Percentiles rank a stretch among this genome's conserved stretches.
Conservation (phyloP, 345 rosid genomes). For the Euphorbia pulcherrima region DNA sequence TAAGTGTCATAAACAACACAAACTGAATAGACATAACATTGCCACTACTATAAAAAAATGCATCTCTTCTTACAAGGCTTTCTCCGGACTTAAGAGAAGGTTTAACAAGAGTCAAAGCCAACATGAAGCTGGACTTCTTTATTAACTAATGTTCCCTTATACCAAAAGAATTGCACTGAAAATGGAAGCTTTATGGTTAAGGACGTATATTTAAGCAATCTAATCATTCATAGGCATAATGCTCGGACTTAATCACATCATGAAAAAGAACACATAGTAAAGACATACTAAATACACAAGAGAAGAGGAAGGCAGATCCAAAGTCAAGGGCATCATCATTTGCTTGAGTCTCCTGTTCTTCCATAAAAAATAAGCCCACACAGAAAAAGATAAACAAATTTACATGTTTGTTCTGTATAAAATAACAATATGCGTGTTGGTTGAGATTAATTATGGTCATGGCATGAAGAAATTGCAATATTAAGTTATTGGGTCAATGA, state of each 20-base stretch:
- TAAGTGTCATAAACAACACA: too few relatives aligned
- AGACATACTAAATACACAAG: conserved; percentile 60
- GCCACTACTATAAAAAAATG: not conserved
- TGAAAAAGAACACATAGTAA: not conserved
- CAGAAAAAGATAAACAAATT: conserved; percentile 1
- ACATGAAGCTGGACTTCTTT: not conserved
- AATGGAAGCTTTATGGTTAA: not conserved
- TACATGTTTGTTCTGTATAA: too few relatives aligned
- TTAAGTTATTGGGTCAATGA: too few relatives aligned
- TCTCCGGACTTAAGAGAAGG: not conserved
- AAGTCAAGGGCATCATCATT: conserved; percentile 72
- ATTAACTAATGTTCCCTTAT: not conserved
- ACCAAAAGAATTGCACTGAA: not conserved
- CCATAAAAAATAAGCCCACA: conserved; percentile 65
- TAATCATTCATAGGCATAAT: not conserved
- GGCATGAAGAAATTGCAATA: too few relatives aligned
- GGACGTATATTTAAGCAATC: not conserved
- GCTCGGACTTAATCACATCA: not conserved
- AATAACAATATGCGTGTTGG: too few relatives aligned
- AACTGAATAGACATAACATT: too few relatives aligned
- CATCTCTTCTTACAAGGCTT: not conserved
- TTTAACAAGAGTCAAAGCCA: not conserved
- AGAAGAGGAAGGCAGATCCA: conserved; percentile 70
- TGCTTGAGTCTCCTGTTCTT: conserved; percentile 61
- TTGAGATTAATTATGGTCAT: too few relatives aligned